Base-by-base conservation (phyloP, 805 yeast genomes). In the Wickerhamomyces sydowiorum region DNA sequence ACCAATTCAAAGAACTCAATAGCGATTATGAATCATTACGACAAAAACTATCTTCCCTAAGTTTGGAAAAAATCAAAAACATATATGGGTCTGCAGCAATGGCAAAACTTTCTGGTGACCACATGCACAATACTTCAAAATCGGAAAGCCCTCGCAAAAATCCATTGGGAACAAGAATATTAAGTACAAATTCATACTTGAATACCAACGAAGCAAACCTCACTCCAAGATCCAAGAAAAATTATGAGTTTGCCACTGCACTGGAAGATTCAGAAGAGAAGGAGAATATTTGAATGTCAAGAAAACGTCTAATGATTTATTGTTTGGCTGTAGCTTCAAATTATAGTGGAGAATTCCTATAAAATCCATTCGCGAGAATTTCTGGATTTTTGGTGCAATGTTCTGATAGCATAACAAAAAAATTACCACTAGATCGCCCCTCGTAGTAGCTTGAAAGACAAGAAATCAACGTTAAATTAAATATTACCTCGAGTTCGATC, bases 161-260 rank as follows among this genome's bases (percentile, higher is more conserved):
- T 10, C 19, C 39, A 21, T 31, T 27, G 2, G 4, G 45, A 1
- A 51, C 36, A 24, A 41, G 61, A 25, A 57, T 57, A 0, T 32
- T 56, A n/a, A 57, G 61, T 15, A 54, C 58, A 1, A 56, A 57
- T 38, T 57, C 61, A 2, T 57, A 57, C 29, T 37, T 57, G 34
- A 39, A 36, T 4, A 52, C 46, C 42, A 40, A 45, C 4, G 33
- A 45, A 7, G 7, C 36, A 5, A 39, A 47, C 6, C 7, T 36
- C 13, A 44, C 44, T 8, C 47, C 48, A 19, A 48, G 42, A 34
- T 36, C 29, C 2, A 30, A 31, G 6, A 48, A 47, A 19, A 37
- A 37, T 1, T 48, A 48, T 15, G 45, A 42, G 12, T 17, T 48
- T 7, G 38, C 34, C 8, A n/a, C n/a, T n/a, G 32, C 46, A 14